Conservation (phyloP, 208 protist species). For the Acanthamoeba lenticulata region DNA sequence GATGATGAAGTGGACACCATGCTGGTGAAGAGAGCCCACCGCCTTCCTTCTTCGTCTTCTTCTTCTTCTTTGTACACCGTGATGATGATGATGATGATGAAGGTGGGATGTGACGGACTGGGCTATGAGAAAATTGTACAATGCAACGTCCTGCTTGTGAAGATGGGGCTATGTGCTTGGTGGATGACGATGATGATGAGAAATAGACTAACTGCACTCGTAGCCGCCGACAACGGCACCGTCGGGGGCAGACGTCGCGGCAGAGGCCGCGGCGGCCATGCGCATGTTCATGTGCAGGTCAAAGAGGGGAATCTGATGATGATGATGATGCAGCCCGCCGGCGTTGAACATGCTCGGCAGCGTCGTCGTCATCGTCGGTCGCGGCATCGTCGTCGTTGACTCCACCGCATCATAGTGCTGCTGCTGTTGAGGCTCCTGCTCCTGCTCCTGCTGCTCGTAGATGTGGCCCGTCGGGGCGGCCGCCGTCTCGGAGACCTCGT, state of each 20-base stretch:
- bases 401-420: not conserved
- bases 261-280: not conserved
- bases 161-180: not conserved
- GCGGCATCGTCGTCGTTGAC: not conserved
- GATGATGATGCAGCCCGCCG: too few species aligned
- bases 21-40: too few species aligned
- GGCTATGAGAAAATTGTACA: not conserved
- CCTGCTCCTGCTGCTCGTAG: not conserved
- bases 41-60: too few species aligned
- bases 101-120: too few species aligned
- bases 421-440: not conserved
- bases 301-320: not conserved
- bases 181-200: not conserved
- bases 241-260: too few species aligned
- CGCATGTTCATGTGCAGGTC: not conserved
- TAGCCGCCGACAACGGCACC: not conserved
- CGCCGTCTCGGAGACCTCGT: not conserved
- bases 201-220: not conserved
- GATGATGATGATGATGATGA: too few species aligned
- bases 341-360: not conserved
- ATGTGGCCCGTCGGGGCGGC: too few species aligned
- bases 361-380: not conserved
- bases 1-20: too few species aligned
- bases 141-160: too few species aligned
- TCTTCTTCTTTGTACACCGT: too few species aligned